A percentile compares a stretch with the other conserved stretches of the same genome.
Evolutionary conservation across 2,329 filamentous ascomycete genomes (phyloP).

Genomic region (Didymella sp.): DNA sequence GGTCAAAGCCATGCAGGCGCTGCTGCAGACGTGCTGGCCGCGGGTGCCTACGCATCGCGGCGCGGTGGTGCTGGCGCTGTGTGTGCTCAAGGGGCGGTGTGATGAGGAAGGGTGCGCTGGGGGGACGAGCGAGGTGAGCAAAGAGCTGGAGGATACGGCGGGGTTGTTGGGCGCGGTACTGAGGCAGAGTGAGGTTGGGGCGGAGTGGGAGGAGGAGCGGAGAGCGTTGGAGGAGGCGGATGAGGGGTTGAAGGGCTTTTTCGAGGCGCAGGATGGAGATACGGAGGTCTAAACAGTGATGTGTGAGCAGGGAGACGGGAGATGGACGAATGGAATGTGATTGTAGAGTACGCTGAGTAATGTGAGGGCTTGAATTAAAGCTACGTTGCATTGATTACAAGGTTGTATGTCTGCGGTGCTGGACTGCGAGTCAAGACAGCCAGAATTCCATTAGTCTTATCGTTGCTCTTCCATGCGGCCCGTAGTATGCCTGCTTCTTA

Average conservation of each 20-base stretch:
- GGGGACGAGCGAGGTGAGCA: conserved; percentile 23
- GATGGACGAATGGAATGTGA: too few relatives aligned
- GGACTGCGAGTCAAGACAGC: neutral
- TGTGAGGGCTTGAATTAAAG: conserved; percentile 2
- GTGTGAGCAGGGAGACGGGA: too few relatives aligned
- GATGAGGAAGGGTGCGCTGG: conserved; percentile 23
- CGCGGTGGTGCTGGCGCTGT: conserved; percentile 68
- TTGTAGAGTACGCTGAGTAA: too few relatives aligned
- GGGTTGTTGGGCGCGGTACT: conserved; percentile 40
- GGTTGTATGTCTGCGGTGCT: neutral
- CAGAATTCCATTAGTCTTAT: neutral
- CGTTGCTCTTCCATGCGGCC: too few relatives aligned
- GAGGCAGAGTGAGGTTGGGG: conserved; percentile 21
- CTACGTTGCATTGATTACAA: conserved; percentile 6
- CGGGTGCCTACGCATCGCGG: conserved; percentile 68
- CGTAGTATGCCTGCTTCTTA: too few relatives aligned
- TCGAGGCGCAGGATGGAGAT: conserved; percentile 2
- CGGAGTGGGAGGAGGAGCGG: conserved; percentile 29
- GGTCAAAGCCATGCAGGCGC: conserved; percentile 60
- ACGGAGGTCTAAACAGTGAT: neutral
- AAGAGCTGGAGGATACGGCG: conserved; percentile 31
- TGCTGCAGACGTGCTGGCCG: conserved; percentile 73
- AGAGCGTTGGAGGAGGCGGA: conserved; percentile 12
- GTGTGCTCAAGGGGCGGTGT: conserved; percentile 45
- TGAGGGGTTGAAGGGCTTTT: conserved; percentile 19